These are phyloP conservation scores for Colletotrichum orbiculare DNA, from an alignment of 2,329 filamentous ascomycete species.

Conservation along the genomic window DNA sequence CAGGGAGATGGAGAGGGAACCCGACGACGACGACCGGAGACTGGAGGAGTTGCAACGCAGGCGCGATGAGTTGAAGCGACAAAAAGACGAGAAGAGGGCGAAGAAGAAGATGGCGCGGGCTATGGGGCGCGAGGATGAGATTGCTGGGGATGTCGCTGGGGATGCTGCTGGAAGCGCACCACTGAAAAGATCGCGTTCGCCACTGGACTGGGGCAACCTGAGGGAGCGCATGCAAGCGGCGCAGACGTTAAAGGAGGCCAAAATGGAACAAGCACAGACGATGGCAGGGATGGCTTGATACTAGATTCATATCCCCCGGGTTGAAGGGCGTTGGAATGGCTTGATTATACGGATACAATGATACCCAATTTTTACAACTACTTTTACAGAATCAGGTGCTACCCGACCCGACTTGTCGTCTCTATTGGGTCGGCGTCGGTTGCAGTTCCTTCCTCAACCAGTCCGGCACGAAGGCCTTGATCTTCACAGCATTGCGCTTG, in stretches of 20 bases:
- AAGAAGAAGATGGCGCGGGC: constrained; percentile 51
- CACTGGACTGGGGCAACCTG: constrained; percentile 36
- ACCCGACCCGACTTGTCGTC: constrained; percentile 8
- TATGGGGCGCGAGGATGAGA: constrained; percentile 28
- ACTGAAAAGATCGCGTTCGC: constrained; percentile 1
- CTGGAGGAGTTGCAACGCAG: constrained; percentile 37
- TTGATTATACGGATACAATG: constrained; percentile 19
- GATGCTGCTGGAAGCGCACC: not conserved
- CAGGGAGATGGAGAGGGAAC: constrained; percentile 44
- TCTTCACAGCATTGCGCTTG: constrained; percentile 57
- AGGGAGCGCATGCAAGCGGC: constrained; percentile 41
- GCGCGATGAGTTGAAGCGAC: constrained; percentile 37
- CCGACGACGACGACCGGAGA: constrained; percentile 44
- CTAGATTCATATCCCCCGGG: not conserved
- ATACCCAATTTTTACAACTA: constrained; percentile 30
- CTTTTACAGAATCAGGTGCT: constrained; percentile 24
- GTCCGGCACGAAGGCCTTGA: constrained; percentile 85
- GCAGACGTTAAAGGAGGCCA: constrained; percentile 63
- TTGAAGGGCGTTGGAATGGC: not conserved
- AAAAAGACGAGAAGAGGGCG: constrained; percentile 52
- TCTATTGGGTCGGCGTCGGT: constrained; percentile 36
- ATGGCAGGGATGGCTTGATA: constrained; percentile 50
- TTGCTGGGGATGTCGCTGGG: not conserved
- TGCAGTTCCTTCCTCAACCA: constrained; percentile 70
- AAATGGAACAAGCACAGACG: constrained; percentile 51